Evolutionary conservation across 768 basidiomycete genomes (phyloP).

Genomic region (Amyloporia xantha): DNA sequence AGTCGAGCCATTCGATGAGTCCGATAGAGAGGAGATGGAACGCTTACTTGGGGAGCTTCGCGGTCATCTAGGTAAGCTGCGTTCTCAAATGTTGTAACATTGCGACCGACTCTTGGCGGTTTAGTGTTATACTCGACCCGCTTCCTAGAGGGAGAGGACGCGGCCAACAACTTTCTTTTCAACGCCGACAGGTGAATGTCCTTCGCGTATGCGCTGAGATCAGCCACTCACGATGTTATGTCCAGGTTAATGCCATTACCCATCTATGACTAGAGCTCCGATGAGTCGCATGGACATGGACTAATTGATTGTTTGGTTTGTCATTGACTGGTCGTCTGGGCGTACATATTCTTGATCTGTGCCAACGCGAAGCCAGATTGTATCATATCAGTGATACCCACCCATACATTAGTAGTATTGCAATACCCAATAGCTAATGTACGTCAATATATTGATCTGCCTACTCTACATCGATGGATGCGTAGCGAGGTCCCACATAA

Average conservation of each 20-base stretch:
- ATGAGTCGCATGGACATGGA: no score
- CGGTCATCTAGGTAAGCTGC: conserved; percentile 74
- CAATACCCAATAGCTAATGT: no score
- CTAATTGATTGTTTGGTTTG: no score
- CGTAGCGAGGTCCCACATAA: no score
- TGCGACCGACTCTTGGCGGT: conserved; percentile 7
- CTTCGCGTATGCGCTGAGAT: background rate
- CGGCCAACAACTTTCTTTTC: conserved; percentile 89
- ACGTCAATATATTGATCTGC: no score
- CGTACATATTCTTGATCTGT: no score
- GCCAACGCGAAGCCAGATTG: no score
- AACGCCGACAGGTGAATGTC: conserved; percentile 69
- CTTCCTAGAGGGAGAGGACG: conserved; percentile 91
- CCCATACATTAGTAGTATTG: no score
- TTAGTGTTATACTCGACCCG: conserved; percentile 77
- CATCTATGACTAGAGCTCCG: conserved; percentile 60
- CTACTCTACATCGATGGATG: no score
- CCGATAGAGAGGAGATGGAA: conserved; percentile 91
- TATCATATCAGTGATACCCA: no score
- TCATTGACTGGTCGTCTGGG: no score
- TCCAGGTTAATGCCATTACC: conserved; percentile 62
- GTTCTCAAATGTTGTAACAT: background rate
- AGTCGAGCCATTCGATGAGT: conserved; percentile 69
- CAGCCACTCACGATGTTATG: conserved; percentile 5
- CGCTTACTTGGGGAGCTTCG: conserved; percentile 63